Evolutionary conservation across 495 filamentous ascomycete genomes (phyloP).

Genomic region (Penicillium diatomitis): DNA sequence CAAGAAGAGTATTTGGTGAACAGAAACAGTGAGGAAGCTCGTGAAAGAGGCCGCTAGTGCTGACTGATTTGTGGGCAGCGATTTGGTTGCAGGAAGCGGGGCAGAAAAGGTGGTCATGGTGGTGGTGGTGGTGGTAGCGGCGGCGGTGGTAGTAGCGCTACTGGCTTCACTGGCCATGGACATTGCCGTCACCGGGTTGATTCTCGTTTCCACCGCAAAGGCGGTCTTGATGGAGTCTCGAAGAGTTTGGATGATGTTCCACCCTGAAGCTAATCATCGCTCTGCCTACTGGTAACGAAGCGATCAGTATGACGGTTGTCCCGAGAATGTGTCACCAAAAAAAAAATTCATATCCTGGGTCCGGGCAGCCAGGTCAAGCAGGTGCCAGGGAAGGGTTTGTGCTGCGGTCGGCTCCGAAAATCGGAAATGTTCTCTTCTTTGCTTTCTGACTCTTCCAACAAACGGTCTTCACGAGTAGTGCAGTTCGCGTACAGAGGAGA

Average conservation of each 20-base stretch:
- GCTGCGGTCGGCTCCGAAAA: too few species aligned
- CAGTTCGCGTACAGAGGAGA: too few species aligned
- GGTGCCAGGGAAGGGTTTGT: too few species aligned
- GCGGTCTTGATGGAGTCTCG: conserved; percentile 34
- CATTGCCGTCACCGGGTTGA: conserved; percentile 34
- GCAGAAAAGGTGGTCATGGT: conserved; percentile 42
- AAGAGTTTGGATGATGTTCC: conserved; percentile 40
- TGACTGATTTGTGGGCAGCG: conserved; percentile 37
- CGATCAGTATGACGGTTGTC: conserved; percentile 18
- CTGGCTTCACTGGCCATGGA: conserved; percentile 42
- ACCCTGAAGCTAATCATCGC: conserved; percentile 44
- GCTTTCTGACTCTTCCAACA: too few species aligned
- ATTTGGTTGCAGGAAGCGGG: conserved; percentile 34
- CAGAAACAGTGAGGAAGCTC: conserved; percentile 76
- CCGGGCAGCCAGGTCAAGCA: too few species aligned
- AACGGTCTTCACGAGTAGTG: too few species aligned
- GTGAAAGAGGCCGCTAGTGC: conserved; percentile 41
- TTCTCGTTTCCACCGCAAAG: conserved; percentile 30
- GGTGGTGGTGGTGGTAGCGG: conserved; percentile 35
- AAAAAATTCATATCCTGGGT: too few species aligned
- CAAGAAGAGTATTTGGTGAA: conserved; percentile 90
- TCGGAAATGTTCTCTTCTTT: too few species aligned
- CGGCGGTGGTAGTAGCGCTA: conserved; percentile 40
- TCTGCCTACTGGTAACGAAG: conserved; percentile 33
- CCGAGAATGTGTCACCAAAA: not conserved